phyloP scores from a whole-genome alignment of 805 yeast species.

The Wickerhamomyces xylosicus region DNA sequence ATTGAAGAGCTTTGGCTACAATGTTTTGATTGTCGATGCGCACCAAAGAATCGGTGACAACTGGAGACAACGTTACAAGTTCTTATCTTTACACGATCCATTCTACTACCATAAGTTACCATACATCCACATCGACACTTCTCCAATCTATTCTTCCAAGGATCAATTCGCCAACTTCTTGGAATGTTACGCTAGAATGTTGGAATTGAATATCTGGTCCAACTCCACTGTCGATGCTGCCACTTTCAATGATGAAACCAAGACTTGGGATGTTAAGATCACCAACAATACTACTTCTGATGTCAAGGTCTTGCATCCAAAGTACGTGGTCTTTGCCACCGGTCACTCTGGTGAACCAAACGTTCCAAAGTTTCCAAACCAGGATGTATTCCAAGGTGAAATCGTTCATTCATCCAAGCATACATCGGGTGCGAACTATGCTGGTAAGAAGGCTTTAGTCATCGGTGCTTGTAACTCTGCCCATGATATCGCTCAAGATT shows the following conservation, averaged over 20 bases:
- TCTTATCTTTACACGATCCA: conserved; percentile 35
- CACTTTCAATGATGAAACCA: conserved; percentile 18
- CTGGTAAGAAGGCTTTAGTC: conserved; percentile 32
- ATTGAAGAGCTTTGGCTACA: conserved; percentile 30
- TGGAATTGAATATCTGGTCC: conserved; percentile 31
- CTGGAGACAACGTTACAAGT: conserved; percentile 36
- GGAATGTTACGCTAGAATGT: conserved; percentile 28
- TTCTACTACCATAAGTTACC: conserved; percentile 33
- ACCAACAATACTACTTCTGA: conserved; percentile 20
- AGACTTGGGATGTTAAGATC: conserved; percentile 25
- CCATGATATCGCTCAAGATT: conserved; percentile 36
- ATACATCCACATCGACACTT: conserved; percentile 28
- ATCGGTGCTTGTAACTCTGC: conserved; percentile 37
- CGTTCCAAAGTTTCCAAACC: conserved; percentile 29
- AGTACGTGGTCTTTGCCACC: conserved; percentile 32
- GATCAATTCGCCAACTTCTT: conserved; percentile 35
- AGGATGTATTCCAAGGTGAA: conserved; percentile 26
- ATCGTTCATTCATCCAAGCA: conserved; percentile 33
- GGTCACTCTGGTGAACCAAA: conserved; percentile 38
- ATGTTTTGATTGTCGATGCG: conserved; percentile 28
- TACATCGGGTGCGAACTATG: conserved; percentile 29
- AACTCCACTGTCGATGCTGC: conserved; percentile 23
- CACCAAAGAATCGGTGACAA: conserved; percentile 32
- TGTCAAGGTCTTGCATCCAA: conserved; percentile 19
- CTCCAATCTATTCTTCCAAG: conserved; percentile 32